Conservation (phyloP, 1,284 basidiomycete species). For the Ganoderma boninense region DNA sequence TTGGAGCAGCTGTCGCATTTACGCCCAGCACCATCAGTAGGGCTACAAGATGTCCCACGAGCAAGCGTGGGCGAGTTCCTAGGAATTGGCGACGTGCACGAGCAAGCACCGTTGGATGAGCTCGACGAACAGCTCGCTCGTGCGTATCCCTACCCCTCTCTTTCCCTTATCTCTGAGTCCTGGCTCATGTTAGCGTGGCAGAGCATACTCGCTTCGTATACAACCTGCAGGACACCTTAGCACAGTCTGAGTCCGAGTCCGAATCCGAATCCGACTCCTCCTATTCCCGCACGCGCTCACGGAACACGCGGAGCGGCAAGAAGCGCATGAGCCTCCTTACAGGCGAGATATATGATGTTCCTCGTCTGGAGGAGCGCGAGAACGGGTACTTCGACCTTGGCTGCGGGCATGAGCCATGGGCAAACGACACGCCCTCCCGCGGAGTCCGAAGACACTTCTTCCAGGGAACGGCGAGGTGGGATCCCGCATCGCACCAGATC, state of each 20-base stretch:
- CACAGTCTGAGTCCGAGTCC: constrained; percentile 58
- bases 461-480: constrained; percentile 56
- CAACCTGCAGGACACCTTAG: constrained; percentile 57
- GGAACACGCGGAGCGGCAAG: constrained; percentile 39
- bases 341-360: constrained; percentile 59
- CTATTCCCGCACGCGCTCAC: constrained; percentile 32
- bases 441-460: constrained; percentile 62
- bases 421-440: constrained; percentile 20
- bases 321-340: constrained; percentile 76
- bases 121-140: constrained; percentile 76
- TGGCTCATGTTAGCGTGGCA: constrained; percentile 35
- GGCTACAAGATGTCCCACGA: constrained; percentile 85
- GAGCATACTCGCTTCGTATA: constrained; percentile 74
- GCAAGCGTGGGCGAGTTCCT: constrained; percentile 75
- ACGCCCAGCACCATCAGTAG: constrained; percentile 87
- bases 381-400: constrained; percentile 40
- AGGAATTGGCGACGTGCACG: constrained; percentile 56
- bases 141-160: constrained; percentile 47
- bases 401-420: constrained; percentile 37
- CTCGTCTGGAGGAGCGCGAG: constrained; percentile 41
- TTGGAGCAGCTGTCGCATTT: constrained; percentile 84
- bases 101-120: constrained; percentile 54
- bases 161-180: neutral
- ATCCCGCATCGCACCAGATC: constrained; percentile 36
- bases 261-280: constrained; percentile 49